Evolutionary conservation across 2,329 filamentous ascomycete species (phyloP).

Genomic region (Niveomyces coronatus): DNA sequence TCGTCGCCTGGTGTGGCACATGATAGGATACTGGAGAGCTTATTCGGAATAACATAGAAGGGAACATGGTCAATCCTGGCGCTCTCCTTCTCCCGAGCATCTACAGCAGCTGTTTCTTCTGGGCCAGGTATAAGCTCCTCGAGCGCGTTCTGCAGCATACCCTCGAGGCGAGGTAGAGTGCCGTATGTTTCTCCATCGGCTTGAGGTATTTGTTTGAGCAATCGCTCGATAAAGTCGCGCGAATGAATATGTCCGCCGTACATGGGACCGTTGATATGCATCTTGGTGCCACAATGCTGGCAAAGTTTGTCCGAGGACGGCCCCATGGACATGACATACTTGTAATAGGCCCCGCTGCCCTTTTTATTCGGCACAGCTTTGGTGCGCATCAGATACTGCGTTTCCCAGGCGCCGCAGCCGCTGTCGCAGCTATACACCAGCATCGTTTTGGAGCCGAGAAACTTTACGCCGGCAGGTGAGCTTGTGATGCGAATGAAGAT

Average conservation of each 20-base stretch:
- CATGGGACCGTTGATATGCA: constrained; percentile 88
- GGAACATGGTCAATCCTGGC: constrained; percentile 62
- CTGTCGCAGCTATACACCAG: constrained; percentile 80
- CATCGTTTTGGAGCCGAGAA: constrained; percentile 86
- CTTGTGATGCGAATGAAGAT: constrained; percentile 76
- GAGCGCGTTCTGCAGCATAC: constrained; percentile 81
- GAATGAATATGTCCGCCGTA: constrained; percentile 86
- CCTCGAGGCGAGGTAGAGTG: constrained; percentile 72
- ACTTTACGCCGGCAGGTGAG: constrained; percentile 80
- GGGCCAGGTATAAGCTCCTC: constrained; percentile 52
- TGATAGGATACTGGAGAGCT: constrained; percentile 66
- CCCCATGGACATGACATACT: constrained; percentile 64
- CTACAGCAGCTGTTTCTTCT: constrained; percentile 26
- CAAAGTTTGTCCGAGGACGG: constrained; percentile 59
- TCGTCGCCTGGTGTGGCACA: constrained; percentile 72
- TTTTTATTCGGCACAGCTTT: constrained; percentile 59
- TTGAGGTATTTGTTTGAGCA: constrained; percentile 62
- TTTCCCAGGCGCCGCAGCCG: constrained; percentile 87
- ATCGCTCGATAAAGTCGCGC: constrained; percentile 65
- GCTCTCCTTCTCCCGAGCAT: constrained; percentile 38
- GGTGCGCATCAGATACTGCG: constrained; percentile 66
- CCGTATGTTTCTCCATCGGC: constrained; percentile 62
- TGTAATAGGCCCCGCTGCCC: constrained; percentile 59
- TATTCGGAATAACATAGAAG: constrained; percentile 76
- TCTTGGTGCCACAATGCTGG: constrained; percentile 75